phyloP scores from a whole-genome alignment of 805 yeast genomes.

The Komagataella pseudopastoris region DNA sequence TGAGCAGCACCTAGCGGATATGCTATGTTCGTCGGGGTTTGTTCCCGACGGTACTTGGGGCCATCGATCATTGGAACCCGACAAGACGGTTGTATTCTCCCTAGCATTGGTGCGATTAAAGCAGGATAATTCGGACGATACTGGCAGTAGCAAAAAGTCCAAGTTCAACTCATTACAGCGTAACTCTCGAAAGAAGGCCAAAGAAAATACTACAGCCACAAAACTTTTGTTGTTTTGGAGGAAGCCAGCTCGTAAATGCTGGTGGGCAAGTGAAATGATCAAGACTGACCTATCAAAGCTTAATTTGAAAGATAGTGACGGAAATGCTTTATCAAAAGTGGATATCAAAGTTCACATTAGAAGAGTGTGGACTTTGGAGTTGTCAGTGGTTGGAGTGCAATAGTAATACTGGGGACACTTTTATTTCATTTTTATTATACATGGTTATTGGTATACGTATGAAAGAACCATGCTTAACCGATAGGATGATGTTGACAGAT shows the following conservation, averaged over 20 bases:
- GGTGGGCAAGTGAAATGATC: slow-evolving; percentile 75
- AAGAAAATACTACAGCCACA: slow-evolving; percentile 22
- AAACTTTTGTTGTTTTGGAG: slow-evolving; percentile 89
- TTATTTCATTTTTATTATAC: too few species aligned
- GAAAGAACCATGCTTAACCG: background rate
- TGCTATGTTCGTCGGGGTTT: slow-evolving; percentile 89
- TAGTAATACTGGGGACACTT: slow-evolving; percentile 7
- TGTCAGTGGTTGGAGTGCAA: slow-evolving; percentile 79
- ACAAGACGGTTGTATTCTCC: slow-evolving; percentile 77
- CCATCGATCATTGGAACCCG: slow-evolving; percentile 74
- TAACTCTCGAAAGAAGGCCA: slow-evolving; percentile 24
- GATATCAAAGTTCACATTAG: slow-evolving; percentile 69
- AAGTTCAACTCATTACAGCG: slow-evolving; percentile 49
- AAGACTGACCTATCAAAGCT: slow-evolving; percentile 24
- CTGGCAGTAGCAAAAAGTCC: slow-evolving; percentile 35
- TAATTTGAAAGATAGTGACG: slow-evolving; percentile 11
- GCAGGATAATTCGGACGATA: slow-evolving; percentile 14
- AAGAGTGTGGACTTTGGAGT: slow-evolving; percentile 93
- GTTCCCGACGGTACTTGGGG: slow-evolving; percentile 66
- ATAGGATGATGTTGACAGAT: background rate
- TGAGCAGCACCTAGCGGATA: slow-evolving; percentile 86
- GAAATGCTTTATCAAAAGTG: slow-evolving; percentile 18
- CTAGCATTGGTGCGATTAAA: slow-evolving; percentile 56
- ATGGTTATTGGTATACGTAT: background rate
- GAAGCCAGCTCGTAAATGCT: slow-evolving; percentile 96